Evolutionary conservation across 129 eudicot genomes (phyloP), one percentile per base, ranked within the genome.

Genomic region (Logfia minima): DNA sequence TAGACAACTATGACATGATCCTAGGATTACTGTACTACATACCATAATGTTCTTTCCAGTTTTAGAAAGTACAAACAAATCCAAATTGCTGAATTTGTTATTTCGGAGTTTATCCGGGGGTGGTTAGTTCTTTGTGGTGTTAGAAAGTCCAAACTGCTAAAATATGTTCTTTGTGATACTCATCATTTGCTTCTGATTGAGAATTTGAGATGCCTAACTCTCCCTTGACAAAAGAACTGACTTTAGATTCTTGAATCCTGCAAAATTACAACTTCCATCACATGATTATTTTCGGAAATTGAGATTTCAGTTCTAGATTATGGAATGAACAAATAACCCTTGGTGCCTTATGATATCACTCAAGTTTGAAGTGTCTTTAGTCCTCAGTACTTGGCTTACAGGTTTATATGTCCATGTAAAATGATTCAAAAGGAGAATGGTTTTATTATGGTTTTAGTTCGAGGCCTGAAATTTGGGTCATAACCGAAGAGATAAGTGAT

Each of bases 1-100:
- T 80, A 74, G 79, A 74, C 79, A 80, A 53, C 77, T 77, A 71
- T 75, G 71, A 70, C 86, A 63, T 75, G 78, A 83, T 79, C 82
- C 77, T 41, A 77, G 58, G 24, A 45, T 73, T 75, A 76, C 53
- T 73, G 72, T 82, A 76, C 58, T 61, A 43, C 70, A 80, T 70
- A 62, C 81, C 69, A 48, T 82, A 74, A 65, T 74, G 83, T 72
- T 79, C 85, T 71, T 75, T 75, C 79, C 43, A 22, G 21, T 84
- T 69, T 26, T 52, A 63, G 63, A 64, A 66, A 74, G 70, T 80
- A 53, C 64, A 80, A 56, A 73, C 83, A n/a, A 51, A 24, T 66
- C 75, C 63, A 55, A 64, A 80, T 80, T 80, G 52, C 75, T 53
- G 68, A 66, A 74, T 80, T 80, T 80, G 79, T 80, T 74, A 58